Conservation (phyloP, 208 protist genomes). For the Crithidia thermophila region DNA sequence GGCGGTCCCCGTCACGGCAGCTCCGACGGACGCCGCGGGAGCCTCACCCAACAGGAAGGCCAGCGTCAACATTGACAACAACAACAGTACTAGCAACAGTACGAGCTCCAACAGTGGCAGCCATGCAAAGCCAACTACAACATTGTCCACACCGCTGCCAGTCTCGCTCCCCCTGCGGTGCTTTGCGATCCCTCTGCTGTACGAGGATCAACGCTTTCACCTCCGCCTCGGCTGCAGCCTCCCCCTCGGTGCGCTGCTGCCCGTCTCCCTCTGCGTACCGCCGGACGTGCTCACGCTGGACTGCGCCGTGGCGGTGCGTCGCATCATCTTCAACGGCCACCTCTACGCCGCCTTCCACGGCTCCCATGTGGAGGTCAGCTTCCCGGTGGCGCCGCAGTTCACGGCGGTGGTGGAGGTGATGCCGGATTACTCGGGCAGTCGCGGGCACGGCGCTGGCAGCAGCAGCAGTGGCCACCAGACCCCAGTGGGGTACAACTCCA, state of each 20-base stretch:
- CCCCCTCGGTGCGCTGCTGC: conserved; percentile 56
- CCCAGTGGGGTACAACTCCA: too few species aligned
- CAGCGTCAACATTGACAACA: too few species aligned
- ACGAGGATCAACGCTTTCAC: conserved; percentile 73
- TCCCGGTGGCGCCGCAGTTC: conserved; percentile 67
- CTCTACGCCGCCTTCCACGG: conserved; percentile 66
- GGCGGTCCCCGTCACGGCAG: not conserved
- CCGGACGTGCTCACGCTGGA: conserved; percentile 70
- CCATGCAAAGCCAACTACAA: too few species aligned
- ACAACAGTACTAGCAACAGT: too few species aligned
- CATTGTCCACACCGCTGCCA: not conserved
- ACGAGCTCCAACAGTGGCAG: too few species aligned
- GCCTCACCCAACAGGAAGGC: not conserved
- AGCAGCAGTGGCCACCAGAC: not conserved
- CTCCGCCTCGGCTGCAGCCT: conserved; percentile 59
- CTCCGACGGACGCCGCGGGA: not conserved
- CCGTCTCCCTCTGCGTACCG: conserved; percentile 49
- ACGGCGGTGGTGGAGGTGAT: conserved; percentile 56
- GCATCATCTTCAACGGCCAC: conserved; percentile 56
- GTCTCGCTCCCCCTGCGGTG: conserved; percentile 44
- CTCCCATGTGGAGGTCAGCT: conserved; percentile 62
- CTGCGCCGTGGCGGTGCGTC: conserved; percentile 48
- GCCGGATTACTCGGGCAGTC: conserved; percentile 5
- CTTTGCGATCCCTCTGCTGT: conserved; percentile 67
- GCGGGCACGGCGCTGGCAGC: not conserved